These are phyloP conservation scores for Cyathus striatus DNA, from an alignment of 768 basidiomycete genomes.

Conservation along the genomic window DNA sequence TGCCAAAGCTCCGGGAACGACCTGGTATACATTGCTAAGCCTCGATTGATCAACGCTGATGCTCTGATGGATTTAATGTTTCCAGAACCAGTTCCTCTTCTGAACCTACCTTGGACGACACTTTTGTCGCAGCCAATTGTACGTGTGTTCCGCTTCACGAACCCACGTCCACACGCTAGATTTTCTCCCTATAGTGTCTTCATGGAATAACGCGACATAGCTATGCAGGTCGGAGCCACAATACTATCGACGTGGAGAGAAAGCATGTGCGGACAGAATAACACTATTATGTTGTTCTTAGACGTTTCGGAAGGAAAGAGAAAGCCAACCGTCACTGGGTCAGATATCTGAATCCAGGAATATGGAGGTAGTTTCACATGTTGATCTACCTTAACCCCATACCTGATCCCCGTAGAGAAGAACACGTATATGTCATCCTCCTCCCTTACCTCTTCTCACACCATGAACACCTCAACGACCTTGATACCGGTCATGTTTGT, in stretches of 20 bases:
- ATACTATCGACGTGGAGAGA: conserved; percentile 16
- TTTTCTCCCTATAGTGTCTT: conserved; percentile 72
- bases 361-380: conserved; percentile 68
- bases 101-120: no score
- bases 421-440: no score
- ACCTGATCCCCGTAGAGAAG: no score
- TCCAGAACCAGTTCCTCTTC: no score
- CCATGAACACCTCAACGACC: no score
- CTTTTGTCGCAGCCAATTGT: no score
- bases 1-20: no score
- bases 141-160: conserved; percentile 56
- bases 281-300: conserved; percentile 60
- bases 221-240: conserved; percentile 16
- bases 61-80: no score
- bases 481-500: no score
- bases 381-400: conserved; percentile 13
- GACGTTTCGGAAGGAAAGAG: conserved; percentile 70
- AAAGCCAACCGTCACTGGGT: conserved; percentile 80
- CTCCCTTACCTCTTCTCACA: no score
- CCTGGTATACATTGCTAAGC: no score
- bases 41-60: no score
- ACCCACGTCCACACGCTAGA: conserved; percentile 96
- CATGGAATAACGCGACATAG: conserved; percentile 54
- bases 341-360: conserved; percentile 88
- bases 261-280: conserved; percentile 60